Conservation (phyloP, 805 yeast species). For the Blastobotrys mokoenaii region DNA sequence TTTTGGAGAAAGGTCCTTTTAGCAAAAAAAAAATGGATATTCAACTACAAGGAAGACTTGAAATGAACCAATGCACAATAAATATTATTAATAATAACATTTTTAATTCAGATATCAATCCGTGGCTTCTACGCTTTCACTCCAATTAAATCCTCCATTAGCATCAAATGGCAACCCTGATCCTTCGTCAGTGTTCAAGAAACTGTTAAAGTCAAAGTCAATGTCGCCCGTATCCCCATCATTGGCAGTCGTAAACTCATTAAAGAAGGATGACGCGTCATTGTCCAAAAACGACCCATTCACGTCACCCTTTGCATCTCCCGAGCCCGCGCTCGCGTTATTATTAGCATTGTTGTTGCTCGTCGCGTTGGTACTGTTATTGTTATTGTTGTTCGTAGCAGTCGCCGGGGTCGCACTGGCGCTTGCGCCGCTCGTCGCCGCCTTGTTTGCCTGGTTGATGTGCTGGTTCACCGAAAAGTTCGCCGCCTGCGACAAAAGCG, state of each 20-base stretch:
- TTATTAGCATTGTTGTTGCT: conserved; percentile 1
- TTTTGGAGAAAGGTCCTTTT: too few species aligned
- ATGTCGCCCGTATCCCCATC: conserved; percentile 22
- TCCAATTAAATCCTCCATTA: conserved; percentile 13
- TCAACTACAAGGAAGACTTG: too few species aligned
- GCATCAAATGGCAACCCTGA: conserved; percentile 11
- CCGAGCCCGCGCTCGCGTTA: conserved; percentile 5
- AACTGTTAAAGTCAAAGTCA: conserved; percentile 38
- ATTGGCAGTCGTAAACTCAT: conserved; percentile 19
- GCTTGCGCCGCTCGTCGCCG: neutral
- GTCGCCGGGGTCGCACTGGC: neutral
- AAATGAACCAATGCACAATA: neutral
- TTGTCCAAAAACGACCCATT: conserved; percentile 29
- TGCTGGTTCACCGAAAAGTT: conserved; percentile 11
- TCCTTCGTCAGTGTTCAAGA: conserved; percentile 34
- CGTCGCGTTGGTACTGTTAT: neutral
- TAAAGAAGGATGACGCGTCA: conserved; percentile 27
- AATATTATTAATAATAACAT: neutral
- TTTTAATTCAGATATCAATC: conserved; percentile 4
- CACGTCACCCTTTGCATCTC: too few species aligned
- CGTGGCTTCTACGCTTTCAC: conserved; percentile 11
- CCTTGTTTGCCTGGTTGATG: conserved; percentile 4
- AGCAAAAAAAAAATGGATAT: too few species aligned
- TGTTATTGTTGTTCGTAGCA: neutral
- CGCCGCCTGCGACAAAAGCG: conserved; percentile 17